phyloP scores from a whole-genome alignment of 2,329 filamentous ascomycete genomes.

The Hymenoscyphus fructigenus region DNA sequence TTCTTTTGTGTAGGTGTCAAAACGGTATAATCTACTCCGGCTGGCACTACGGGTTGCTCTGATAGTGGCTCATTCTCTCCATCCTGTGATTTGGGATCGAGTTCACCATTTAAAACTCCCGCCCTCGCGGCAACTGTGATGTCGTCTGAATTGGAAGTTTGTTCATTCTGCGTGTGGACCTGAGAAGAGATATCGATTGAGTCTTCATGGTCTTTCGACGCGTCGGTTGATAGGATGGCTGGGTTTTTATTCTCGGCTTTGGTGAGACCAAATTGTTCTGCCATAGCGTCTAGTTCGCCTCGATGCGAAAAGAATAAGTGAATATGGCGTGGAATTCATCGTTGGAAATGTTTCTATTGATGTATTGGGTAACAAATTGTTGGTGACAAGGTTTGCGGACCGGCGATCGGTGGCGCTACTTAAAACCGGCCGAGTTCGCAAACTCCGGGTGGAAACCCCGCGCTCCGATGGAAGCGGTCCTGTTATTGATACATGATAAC shows the following conservation, averaged over 20 bases:
- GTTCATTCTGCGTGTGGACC: neutral
- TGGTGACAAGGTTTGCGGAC: neutral
- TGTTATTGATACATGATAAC: no score
- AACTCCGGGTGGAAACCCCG: neutral
- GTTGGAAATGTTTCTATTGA: neutral
- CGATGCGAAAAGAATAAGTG: neutral
- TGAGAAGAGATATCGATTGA: neutral
- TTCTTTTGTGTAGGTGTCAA: constrained; percentile 21
- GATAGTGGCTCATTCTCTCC: constrained; percentile 1
- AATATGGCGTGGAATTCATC: neutral
- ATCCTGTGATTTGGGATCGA: neutral
- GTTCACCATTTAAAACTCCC: neutral
- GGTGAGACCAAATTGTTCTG: neutral
- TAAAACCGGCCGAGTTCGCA: neutral
- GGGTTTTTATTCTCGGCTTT: neutral
- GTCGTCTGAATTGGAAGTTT: neutral
- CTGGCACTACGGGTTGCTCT: constrained; percentile 1
- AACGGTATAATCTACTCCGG: constrained; percentile 16
- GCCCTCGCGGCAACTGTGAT: neutral
- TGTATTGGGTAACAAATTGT: neutral
- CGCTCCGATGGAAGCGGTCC: neutral
- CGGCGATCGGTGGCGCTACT: neutral
- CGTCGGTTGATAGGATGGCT: neutral
- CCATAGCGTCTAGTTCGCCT: neutral
- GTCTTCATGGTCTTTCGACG: neutral